Conservation (phyloP, 441 rosid genomes). For the Kokia cookei region DNA sequence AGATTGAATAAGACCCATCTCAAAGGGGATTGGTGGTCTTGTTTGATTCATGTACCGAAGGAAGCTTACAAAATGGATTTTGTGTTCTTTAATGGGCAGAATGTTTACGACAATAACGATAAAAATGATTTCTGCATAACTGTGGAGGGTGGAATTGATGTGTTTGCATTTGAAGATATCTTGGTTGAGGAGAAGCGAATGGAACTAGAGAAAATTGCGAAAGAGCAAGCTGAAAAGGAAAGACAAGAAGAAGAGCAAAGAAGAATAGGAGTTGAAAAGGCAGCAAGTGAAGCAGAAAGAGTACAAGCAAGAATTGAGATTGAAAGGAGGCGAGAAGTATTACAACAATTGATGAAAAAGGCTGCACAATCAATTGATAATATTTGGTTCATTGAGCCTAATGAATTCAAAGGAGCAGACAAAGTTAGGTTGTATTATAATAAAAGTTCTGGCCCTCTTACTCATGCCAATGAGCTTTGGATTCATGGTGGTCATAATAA, state of each 20-base stretch:
- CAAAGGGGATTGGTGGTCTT: slow-evolving; percentile 86
- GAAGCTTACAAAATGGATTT: slow-evolving; percentile 91
- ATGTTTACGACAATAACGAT: slow-evolving; percentile 75
- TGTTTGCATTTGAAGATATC: slow-evolving; percentile 69
- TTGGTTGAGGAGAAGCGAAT: slow-evolving; percentile 76
- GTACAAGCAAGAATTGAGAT: slow-evolving; percentile 66
- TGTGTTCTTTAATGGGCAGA: slow-evolving; percentile 82
- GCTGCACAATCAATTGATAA: slow-evolving; percentile 46
- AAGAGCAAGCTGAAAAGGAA: slow-evolving; percentile 75
- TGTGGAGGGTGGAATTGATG: slow-evolving; percentile 75
- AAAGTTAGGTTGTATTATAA: slow-evolving; percentile 60
- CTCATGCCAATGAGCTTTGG: slow-evolving; percentile 69
- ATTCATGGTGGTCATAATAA: slow-evolving; percentile 84
- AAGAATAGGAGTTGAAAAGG: slow-evolving; percentile 62
- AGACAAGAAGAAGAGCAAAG: slow-evolving; percentile 71
- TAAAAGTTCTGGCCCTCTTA: slow-evolving; percentile 72
- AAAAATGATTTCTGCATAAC: slow-evolving; percentile 58
- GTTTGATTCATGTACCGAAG: slow-evolving; percentile 69
- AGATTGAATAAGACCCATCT: slow-evolving; percentile 62
- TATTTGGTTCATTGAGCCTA: slow-evolving; percentile 77
- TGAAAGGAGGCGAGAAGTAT: slow-evolving; percentile 40
- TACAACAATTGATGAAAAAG: slow-evolving; percentile 41
- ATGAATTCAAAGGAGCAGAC: slow-evolving; percentile 52
- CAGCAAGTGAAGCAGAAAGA: slow-evolving; percentile 75
- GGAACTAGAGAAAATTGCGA: slow-evolving; percentile 72